Conservation (phyloP, 345 rosid genomes). For the Psidium guajava region DNA sequence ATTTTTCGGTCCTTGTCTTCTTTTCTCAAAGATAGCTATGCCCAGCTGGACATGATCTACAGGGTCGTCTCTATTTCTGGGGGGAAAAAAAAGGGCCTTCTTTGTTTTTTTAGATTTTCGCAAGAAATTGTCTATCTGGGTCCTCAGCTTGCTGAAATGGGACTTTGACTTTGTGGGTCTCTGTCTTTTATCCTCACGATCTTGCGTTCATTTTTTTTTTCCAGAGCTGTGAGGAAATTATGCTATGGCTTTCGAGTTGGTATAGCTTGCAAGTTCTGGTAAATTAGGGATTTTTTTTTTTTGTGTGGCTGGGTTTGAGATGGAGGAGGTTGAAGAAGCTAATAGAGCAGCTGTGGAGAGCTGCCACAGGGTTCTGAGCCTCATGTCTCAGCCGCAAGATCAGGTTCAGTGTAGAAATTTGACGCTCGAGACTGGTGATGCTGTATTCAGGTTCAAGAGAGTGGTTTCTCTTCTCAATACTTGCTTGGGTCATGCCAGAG, state of each 20-base stretch:
- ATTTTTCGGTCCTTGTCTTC: not conserved
- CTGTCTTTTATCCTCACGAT: constrained; percentile 1
- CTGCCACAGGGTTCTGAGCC: constrained; percentile 65
- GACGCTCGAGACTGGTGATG: constrained; percentile 66
- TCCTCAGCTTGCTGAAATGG: constrained; percentile 9
- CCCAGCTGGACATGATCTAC: not conserved
- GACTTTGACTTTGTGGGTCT: constrained; percentile 20
- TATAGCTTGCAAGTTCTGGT: constrained; percentile 8
- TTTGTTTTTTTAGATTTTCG: not conserved
- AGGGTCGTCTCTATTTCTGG: not conserved
- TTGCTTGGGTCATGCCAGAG: constrained; percentile 91
- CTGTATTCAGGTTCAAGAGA: constrained; percentile 80
- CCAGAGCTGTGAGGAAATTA: not conserved
- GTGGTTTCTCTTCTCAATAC: constrained; percentile 60
- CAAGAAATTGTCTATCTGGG: not conserved
- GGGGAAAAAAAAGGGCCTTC: not conserved
- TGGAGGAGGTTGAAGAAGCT: constrained; percentile 93
- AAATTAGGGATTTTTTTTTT: constrained; percentile 23
- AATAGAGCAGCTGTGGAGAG: constrained; percentile 82
- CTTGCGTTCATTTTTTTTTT: constrained; percentile 1
- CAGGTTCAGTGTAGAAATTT: constrained; percentile 46
- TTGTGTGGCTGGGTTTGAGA: constrained; percentile 9
- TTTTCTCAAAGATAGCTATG: not conserved
- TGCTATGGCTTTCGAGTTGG: constrained; percentile 13
- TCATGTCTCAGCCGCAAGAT: constrained; percentile 50